Base-by-base conservation (phyloP, 2,329 filamentous ascomycete species). In the Pseudogymnoascus sp. region DNA sequence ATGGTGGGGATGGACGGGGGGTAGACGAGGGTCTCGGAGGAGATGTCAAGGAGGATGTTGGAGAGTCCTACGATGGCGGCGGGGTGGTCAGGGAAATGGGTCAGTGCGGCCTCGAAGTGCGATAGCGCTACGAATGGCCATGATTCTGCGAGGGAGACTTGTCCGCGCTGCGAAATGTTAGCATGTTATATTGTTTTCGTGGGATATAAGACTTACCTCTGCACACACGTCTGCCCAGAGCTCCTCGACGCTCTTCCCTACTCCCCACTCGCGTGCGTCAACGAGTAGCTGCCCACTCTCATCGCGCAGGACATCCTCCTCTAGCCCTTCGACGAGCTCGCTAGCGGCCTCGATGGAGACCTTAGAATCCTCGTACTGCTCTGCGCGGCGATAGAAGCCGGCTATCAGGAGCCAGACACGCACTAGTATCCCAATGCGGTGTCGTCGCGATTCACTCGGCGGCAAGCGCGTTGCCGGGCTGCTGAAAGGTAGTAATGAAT, bases 361-460 rank as follows among this genome's bases (percentile, higher is more conserved):
- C 69, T 85, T 85, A 11, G 90, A 87, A 73, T 98, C 93, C 19
- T 93, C 88, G 63, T 86, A 85, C 79, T 96, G 86, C 7, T 84
- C 84, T 6, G 93, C 91, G 62, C 92, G 85, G 28, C 92, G 85
- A 73, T 98, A 99, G 68, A 98, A 87, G 0, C 89, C 89, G 1
- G 92, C 89, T 66, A 97, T 92, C 73, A 95, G 89, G 7, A 97
- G 80, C 95, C 95, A 99, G 34, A 97, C 87, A 68, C 88, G 89
- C 19, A 92, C 79, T 14, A 99, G 74, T 10, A 86, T 78, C 6
- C 78, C 77, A 34, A 76, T 78, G 51, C 83, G 79, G 62, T 81
- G 80, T 31, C 78, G 77, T 68, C 77, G 79, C 67, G 81, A 77
- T 68, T 82, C 81, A 8, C 81, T 81, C 68, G 81, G 81, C 6